Base-by-base conservation (phyloP, 2,329 filamentous ascomycete genomes). In the Colletotrichum sp. region DNA sequence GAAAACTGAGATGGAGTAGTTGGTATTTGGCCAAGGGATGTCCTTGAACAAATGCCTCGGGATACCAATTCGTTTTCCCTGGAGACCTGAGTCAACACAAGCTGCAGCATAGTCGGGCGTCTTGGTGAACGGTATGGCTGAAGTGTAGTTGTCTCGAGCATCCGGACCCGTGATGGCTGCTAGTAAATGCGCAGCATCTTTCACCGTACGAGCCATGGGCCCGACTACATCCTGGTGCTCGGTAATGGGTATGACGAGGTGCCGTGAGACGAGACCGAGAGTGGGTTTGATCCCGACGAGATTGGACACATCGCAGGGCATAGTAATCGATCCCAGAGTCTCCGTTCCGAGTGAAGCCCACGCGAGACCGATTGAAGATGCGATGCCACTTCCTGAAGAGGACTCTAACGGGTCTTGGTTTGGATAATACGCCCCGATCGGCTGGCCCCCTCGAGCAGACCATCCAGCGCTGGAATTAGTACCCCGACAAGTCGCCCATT, bases 281-380 rank as follows among this genome's bases (percentile, higher is more conserved):
- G 92, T 93, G 0, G 93, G 92, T 82, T 93, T 93, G 79, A 95
- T 92, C 1, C 93, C 93, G 0, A 94, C 93, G 6, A 94, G 81
- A 72, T 93, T 93, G 84, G 91, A 93, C 7, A 77, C 67, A 59
- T 83, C 79, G 0, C 85, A 80, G 0, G 93, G 93, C 12, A 86
- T 87, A 6, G 94, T 80, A 70, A 95, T 93, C 22, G 90, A 93
- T 5, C 93, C 93, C 75, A 88, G 87, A 0, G 93, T 94, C 81
- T 93, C 93, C 91, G 8, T 72, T 3, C 60, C 72, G 10, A 75
- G n/a, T 8, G 68, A 72, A 15, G 60, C 72, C 68, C 93, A 55
- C 86, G 93, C 78, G 89, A 92, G 1, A 92, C 93, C 73, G 87
- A 90, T 87, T 80, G 10, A 88, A 86, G 0, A 66, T 10, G 90